Conservation (phyloP, 1,139 yeast species). For the Protomyces inouyei region DNA sequence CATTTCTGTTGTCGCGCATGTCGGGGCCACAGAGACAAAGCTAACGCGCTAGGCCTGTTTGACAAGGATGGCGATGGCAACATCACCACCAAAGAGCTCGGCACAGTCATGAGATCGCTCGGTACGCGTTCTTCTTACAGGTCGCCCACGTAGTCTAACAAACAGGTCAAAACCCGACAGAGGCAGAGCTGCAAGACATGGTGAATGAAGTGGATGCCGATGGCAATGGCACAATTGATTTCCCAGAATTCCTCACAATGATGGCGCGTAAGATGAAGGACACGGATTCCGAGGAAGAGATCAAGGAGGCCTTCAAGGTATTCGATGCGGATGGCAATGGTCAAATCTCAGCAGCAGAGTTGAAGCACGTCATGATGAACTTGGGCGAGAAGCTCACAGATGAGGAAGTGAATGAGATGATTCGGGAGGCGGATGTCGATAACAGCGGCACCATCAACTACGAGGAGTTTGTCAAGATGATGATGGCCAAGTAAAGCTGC, state of each 20-base stretch:
- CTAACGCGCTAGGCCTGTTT: conserved; percentile 13
- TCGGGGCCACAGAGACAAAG: background rate
- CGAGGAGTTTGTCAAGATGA: conserved; percentile 83
- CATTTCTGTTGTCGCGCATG: background rate
- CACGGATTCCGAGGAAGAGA: conserved; percentile 93
- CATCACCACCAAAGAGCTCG: conserved; percentile 91
- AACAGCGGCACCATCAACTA: conserved; percentile 91
- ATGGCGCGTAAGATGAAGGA: conserved; percentile 96
- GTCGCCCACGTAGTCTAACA: background rate
- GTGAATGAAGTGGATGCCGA: conserved; percentile 94
- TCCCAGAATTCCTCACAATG: conserved; percentile 58
- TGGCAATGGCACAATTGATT: conserved; percentile 76
- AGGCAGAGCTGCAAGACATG: conserved; percentile 91
- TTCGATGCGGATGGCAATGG: conserved; percentile 88
- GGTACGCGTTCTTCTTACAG: conserved; percentile 45
- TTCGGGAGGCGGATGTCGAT: conserved; percentile 72
- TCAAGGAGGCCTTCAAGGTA: conserved; percentile 95
- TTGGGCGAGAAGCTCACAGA: conserved; percentile 95
- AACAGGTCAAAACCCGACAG: conserved; percentile 73
- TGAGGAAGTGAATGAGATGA: conserved; percentile 95
- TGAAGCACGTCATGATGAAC: conserved; percentile 91
- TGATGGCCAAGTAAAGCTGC: conserved; percentile 40
- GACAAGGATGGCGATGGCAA: conserved; percentile 79
- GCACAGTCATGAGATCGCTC: conserved; percentile 96
- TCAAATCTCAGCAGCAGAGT: conserved; percentile 89